phyloP scores from a whole-genome alignment of 192 early-diverging fungal species.

The Gonapodya prolifera region DNA sequence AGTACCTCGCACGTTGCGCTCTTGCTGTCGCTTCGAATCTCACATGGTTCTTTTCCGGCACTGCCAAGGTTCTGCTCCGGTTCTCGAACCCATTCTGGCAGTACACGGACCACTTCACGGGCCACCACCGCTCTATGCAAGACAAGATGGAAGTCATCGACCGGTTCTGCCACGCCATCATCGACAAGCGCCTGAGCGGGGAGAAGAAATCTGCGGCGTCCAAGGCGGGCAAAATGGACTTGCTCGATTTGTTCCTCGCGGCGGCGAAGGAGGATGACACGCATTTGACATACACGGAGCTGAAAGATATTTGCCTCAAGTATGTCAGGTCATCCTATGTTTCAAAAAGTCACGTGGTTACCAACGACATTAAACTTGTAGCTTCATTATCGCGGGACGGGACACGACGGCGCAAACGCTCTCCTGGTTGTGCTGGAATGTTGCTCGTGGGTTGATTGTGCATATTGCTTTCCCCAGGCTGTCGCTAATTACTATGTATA shows the following conservation, averaged over 20 bases:
- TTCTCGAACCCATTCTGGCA: not conserved
- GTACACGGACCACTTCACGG: not conserved
- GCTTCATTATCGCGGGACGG: constrained; percentile 7
- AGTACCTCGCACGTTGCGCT: not conserved
- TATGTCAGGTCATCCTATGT: not conserved
- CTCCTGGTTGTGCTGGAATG: constrained; percentile 36
- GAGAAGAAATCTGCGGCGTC: not conserved
- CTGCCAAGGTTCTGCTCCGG: not conserved
- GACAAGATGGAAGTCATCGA: not conserved
- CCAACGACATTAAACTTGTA: too few species aligned
- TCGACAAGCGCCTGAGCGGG: not conserved
- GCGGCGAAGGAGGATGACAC: constrained; percentile 22
- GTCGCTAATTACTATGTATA: not conserved
- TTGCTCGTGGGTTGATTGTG: constrained; percentile 12
- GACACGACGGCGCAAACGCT: constrained; percentile 38
- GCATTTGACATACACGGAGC: constrained; percentile 18
- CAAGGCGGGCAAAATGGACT: not conserved
- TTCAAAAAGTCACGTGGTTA: too few species aligned
- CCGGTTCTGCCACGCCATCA: not conserved
- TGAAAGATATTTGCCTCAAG: constrained; percentile 25
- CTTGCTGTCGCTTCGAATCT: not conserved
- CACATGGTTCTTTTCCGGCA: too few species aligned
- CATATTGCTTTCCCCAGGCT: not conserved
- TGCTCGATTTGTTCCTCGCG: constrained; percentile 23
- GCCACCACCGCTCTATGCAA: not conserved